phyloP scores from a whole-genome alignment of 2,329 filamentous ascomycete genomes.

The Pyricularia sp. region DNA sequence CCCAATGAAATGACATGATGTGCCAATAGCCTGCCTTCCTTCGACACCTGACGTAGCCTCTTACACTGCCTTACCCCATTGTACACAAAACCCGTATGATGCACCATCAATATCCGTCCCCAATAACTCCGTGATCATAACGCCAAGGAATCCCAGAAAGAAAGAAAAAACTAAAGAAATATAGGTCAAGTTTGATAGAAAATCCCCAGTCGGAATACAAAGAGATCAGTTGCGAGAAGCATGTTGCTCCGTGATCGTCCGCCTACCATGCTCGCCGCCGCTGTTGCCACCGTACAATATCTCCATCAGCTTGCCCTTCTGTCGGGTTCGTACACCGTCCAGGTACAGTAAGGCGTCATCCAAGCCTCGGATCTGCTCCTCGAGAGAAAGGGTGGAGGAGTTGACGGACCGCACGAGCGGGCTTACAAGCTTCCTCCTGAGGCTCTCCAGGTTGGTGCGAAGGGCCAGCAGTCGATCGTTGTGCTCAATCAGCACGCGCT shows the following conservation, averaged over 20 bases:
- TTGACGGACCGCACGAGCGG: constrained; percentile 68
- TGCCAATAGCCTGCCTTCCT: background rate
- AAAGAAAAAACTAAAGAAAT: background rate
- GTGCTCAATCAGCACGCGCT: constrained; percentile 76
- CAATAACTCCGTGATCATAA: background rate
- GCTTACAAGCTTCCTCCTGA: constrained; percentile 73
- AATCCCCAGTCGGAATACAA: too few relatives aligned
- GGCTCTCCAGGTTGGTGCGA: constrained; percentile 77
- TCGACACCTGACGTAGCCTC: background rate
- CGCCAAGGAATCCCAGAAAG: background rate
- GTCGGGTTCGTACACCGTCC: constrained; percentile 62
- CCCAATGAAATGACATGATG: background rate
- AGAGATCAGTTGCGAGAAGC: background rate
- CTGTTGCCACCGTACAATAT: constrained; percentile 54
- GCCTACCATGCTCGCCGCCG: constrained; percentile 7
- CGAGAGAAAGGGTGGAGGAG: constrained; percentile 61
- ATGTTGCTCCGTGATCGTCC: background rate
- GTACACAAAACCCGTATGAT: background rate
- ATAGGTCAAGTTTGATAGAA: background rate
- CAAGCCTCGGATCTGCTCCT: constrained; percentile 77
- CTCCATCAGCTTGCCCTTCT: constrained; percentile 78
- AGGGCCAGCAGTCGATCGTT: constrained; percentile 75
- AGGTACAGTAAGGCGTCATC: constrained; percentile 74
- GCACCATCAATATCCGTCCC: background rate
- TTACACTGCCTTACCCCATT: background rate